phyloP scores from a whole-genome alignment of 2,329 filamentous ascomycete genomes.

The Coniochaeta sp. region DNA sequence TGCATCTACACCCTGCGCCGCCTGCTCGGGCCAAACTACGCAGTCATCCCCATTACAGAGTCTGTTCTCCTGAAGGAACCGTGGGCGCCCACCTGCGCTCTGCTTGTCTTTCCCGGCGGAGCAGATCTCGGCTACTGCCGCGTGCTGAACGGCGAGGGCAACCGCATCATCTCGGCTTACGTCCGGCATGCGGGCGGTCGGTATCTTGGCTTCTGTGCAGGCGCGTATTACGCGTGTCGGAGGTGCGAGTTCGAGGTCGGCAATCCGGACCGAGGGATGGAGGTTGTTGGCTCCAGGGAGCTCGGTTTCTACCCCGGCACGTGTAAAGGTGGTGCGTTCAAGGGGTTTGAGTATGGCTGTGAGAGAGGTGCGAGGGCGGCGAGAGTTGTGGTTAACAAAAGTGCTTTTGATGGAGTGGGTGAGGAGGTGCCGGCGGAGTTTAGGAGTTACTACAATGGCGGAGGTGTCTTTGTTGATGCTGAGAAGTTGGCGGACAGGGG shows the following conservation, averaged over 20 bases:
- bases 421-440: conserved; percentile 53
- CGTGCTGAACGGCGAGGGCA: conserved; percentile 79
- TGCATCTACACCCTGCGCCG: conserved; percentile 80
- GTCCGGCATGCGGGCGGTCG: conserved; percentile 70
- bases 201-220: conserved; percentile 89
- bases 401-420: conserved; percentile 40
- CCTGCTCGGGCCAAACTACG: conserved; percentile 83
- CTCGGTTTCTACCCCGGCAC: conserved; percentile 81
- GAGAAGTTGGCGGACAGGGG: conserved; percentile 51
- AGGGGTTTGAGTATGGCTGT: conserved; percentile 83
- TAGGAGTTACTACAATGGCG: conserved; percentile 85
- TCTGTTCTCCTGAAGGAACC: conserved; percentile 80
- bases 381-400: conserved; percentile 55
- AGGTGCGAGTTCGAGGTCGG: conserved; percentile 91
- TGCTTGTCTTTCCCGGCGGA: conserved; percentile 87
- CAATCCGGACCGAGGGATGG: conserved; percentile 56
- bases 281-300: conserved; percentile 80
- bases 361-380: conserved; percentile 75
- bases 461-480: conserved; percentile 84
- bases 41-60: conserved; percentile 77
- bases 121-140: conserved; percentile 91
- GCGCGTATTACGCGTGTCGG: conserved; percentile 79
- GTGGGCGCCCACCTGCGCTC: conserved; percentile 78
- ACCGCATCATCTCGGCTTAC: conserved; percentile 75
- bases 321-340: conserved; percentile 80